Evolutionary conservation across 2,329 filamentous ascomycete species (phyloP).

Genomic region (Arthroderma sp.): DNA sequence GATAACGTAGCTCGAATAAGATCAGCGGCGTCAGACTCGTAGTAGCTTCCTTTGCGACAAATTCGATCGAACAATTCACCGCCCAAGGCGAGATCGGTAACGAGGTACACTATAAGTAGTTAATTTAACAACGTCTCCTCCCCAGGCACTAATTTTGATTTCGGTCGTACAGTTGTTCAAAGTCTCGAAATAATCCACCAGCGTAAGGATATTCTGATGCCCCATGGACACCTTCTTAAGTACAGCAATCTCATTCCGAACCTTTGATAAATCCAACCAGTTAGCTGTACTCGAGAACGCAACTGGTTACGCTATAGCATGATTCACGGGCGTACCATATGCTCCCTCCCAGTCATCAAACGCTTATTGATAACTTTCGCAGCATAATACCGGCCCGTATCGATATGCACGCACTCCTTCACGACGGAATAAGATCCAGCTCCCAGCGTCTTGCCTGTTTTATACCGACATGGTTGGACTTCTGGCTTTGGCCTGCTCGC

Average conservation of each 20-base stretch:
- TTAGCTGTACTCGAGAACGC: background rate
- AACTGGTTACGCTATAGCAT: background rate
- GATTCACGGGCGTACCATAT: conserved; percentile 57
- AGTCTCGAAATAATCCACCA: conserved; percentile 98
- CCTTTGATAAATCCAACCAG: conserved; percentile 39
- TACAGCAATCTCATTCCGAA: conserved; percentile 95
- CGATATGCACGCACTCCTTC: conserved; percentile 97
- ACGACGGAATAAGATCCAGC: conserved; percentile 97
- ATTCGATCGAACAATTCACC: conserved; percentile 98
- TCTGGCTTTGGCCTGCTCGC: conserved; percentile 36
- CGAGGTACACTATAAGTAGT: conserved; percentile 62
- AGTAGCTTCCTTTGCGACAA: conserved; percentile 96
- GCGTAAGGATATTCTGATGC: conserved; percentile 91
- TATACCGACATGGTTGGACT: conserved; percentile 93
- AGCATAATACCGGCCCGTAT: conserved; percentile 94
- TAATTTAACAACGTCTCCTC: background rate
- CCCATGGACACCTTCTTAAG: conserved; percentile 98
- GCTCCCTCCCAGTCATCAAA: conserved; percentile 90
- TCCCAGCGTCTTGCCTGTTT: conserved; percentile 94
- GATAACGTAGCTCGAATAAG: conserved; percentile 89
- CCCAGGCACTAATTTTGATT: background rate
- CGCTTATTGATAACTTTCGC: conserved; percentile 99
- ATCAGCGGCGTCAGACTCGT: conserved; percentile 91
- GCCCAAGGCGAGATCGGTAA: conserved; percentile 89
- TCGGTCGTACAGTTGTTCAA: conserved; percentile 74